Evolutionary conservation across 2,329 filamentous ascomycete species (phyloP), one percentile per base, ranked within the genome.

Genomic region (Neoascochyta sp.): DNA sequence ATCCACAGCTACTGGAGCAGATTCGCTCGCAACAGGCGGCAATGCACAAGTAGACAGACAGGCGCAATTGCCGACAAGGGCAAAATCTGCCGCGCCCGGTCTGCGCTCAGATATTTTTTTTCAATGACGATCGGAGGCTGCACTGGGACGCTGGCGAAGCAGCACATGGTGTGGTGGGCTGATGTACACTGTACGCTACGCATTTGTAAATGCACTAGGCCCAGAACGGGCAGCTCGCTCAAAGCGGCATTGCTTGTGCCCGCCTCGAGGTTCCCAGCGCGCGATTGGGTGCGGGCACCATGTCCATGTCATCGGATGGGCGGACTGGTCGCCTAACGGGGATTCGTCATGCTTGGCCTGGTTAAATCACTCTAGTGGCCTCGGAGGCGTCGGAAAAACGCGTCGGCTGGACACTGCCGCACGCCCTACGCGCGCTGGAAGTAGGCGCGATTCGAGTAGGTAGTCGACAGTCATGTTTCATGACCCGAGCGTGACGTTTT

Each of bases 1-100:
- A 70, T 55, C 67, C 69, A 13, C 58, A 68, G 12, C 45, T 70
- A 27, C 52, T 71, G 28, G 48, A 50, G 27, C 52, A 65, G 47
- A 61, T 71, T 30, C 60, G 66, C 11, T 51, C 54, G 17, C 59
- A 69, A 36, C 63, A 70, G 41, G 57, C 48, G 17, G 47, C 47
- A 12, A 29, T 38, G 15, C n/a, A n/a, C n/a, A n/a, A n/a, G 47
- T 40, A 25, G 21, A 16, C 23, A 24, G 13, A 12, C 30, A 30
- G 19, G 4, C 9, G 22, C n/a, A 30, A 24, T 9, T 33, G 30
- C 30, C 34, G 34, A n/a, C n/a, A 27, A 14, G 9, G 29, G 23
- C 7, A 20, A n/a, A n/a, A n/a, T n/a, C n/a, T n/a, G n/a, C n/a
- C n/a, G n/a, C n/a, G n/a, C n/a, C n/a, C n/a, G n/a, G n/a, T n/a